Evolutionary conservation across 129 eudicot genomes (phyloP), one percentile per base, ranked within the genome.

Genomic region (Deinandra increscens): DNA sequence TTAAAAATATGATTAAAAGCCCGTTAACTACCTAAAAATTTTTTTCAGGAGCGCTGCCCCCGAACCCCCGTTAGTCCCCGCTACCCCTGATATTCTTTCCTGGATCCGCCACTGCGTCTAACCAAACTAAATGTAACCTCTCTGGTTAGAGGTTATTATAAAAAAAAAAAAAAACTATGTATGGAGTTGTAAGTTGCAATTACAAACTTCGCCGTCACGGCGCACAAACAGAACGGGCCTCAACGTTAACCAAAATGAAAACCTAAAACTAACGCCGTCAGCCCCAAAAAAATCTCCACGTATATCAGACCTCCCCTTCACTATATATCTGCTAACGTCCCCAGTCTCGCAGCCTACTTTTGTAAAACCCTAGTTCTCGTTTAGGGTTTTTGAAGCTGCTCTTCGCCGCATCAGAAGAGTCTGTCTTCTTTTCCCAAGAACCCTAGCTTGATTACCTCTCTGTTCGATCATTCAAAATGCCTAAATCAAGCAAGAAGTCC

Each of bases 401-500:
- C 20, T 8, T 26, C 23, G 76, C 76, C 63, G 56, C 56, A 14
- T 50, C 38, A 8, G 22, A 17, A 8, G 22, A 17, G 23, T 22
- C 26, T 1, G 4, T 53, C 33, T 53, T 20, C 14, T 13, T 39
- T 22, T n/a, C 54, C 9, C 55, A 29, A 50, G 43, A 80, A 73
- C 85, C 82, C 82, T 77, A 72, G 1, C 49, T 50, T 56, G 20
- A 12, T 60, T 22, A 59, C 20, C 31, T 10, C 31, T 41, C 20
- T 9, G 9, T 51, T 44, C 15, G 34, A 36, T 69, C 62, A 15
- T 14, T 62, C 54, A 55, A 6, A 0, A 83, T 82, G 85, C 83
- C 81, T 68, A 86, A 80, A 79, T 82, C 90, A 34, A 7, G 79
- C 61, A 85, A 83, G 88, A 86, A 86, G 74, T 85, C 91, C 46